These are phyloP conservation scores for Globisporangium recalcitrans DNA, from an alignment of 352 stramenopile species.

Conservation along the genomic window DNA sequence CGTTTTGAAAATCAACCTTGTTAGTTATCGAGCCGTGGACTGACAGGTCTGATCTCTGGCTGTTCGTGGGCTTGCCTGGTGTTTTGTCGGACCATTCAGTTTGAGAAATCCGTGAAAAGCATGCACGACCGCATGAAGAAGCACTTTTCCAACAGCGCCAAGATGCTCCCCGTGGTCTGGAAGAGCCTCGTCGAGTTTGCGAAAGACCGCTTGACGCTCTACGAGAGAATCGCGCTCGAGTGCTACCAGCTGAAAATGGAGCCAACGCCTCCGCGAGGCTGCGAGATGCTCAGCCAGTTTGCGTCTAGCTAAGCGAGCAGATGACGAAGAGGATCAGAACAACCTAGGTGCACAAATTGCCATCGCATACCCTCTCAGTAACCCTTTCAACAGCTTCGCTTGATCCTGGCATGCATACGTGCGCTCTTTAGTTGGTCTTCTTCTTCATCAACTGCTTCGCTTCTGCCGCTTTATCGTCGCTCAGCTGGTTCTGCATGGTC, in stretches of 20 bases:
- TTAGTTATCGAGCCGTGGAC: too few relatives aligned
- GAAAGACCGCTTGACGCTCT: conserved; percentile 28
- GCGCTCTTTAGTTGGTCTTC: neutral
- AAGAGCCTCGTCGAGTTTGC: conserved; percentile 45
- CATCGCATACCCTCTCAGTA: too few relatives aligned
- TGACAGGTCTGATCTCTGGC: too few relatives aligned
- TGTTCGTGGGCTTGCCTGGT: too few relatives aligned
- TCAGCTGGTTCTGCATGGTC: neutral
- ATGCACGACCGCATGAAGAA: conserved; percentile 79
- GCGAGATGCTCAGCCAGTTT: conserved; percentile 48
- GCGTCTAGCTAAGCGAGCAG: conserved; percentile 2
- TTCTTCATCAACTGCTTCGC: conserved; percentile 29
- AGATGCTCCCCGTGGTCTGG: conserved; percentile 52
- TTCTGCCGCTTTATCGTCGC: neutral
- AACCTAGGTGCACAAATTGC: neutral
- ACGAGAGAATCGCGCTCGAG: conserved; percentile 45
- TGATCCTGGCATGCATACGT: neutral
- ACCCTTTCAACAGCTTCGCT: neutral
- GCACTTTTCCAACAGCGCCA: conserved; percentile 46
- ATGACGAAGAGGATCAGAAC: neutral
- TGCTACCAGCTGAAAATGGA: conserved; percentile 65
- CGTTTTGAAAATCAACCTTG: too few relatives aligned
- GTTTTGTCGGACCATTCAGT: conserved; percentile 21
- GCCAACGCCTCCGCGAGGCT: conserved; percentile 30
- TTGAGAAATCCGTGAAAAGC: conserved; percentile 58